Evolutionary conservation across 371 early-diverging fungal species (phyloP).

Genomic region (Lichtheimia ornata): DNA sequence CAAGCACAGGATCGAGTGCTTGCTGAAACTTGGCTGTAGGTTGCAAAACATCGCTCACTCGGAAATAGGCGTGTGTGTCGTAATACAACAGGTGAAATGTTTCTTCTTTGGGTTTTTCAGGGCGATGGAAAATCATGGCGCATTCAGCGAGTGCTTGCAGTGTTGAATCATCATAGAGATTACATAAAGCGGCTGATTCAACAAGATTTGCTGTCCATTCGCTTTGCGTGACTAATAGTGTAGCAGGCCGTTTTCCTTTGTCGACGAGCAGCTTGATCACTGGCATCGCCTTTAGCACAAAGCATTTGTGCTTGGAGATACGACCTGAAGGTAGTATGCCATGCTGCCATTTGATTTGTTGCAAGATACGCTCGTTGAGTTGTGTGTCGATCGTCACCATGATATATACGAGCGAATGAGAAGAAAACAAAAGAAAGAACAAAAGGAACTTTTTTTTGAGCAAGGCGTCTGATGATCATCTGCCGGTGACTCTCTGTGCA

Average conservation of each 20-base stretch:
- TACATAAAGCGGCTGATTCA: constrained; percentile 27
- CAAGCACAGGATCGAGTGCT: constrained; percentile 19
- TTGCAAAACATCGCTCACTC: constrained; percentile 29
- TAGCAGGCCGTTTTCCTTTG: constrained; percentile 15
- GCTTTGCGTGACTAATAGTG: constrained; percentile 37
- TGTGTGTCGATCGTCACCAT: background rate
- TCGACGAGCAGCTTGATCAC: constrained; percentile 7
- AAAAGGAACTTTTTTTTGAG: background rate
- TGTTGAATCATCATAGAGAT: constrained; percentile 31
- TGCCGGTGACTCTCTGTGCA: no score
- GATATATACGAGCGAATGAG: background rate
- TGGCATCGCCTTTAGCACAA: constrained; percentile 34
- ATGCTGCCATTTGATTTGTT: constrained; percentile 32
- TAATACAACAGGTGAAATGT: constrained; percentile 27
- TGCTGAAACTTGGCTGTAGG: constrained; percentile 29
- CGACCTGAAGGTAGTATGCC: constrained; percentile 39
- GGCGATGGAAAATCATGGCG: constrained; percentile 31
- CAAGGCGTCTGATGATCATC: no score
- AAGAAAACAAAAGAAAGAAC: background rate
- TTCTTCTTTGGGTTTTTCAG: constrained; percentile 15
- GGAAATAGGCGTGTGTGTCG: constrained; percentile 37
- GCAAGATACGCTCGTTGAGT: constrained; percentile 23
- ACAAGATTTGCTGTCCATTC: constrained; percentile 38
- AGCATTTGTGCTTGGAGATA: constrained; percentile 29
- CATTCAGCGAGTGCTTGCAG: constrained; percentile 37